Evolutionary conservation across 2,329 filamentous ascomycete genomes (phyloP), one percentile per base, ranked within the genome.

Genomic region (Claviceps humidiphila): DNA sequence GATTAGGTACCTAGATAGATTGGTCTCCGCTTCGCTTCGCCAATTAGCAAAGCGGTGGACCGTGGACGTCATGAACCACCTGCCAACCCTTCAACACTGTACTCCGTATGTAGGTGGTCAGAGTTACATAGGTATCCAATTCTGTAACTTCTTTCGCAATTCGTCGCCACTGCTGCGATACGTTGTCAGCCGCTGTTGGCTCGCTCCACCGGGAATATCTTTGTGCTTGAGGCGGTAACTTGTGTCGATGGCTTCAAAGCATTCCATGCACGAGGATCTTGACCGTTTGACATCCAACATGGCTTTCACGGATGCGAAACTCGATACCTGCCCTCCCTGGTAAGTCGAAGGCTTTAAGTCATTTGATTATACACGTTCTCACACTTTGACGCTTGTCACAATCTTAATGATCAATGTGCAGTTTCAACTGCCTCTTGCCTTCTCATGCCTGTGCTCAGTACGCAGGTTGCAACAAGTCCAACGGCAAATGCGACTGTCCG

Each of bases 371-470:
- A 17, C 1, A n/a, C 0, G 16, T 45, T 55, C 40, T 44, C 55
- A 52, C 59, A 48, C 58, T 53, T 62, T 73, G 71, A 51, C 34
- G 26, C 26, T 30, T 30, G 26, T 30, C 8, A 30, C 26, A 30
- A 30, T 30, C 26, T 30, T 8, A 9, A 43, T 11, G 17, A 9
- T 62, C 30, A 9, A 43, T 43, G 11, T 8, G 60, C 58, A 91
- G 93, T 74, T 98, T 98, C 77, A 97, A 98, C 78, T 98, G 93
- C 72, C 86, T 96, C 54, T 80, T 98, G 16, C 90, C 93, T 30
- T 88, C 87, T 56, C 94, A 95, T 67, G 83, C 82, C 56, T 98
- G 93, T 68, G 82, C 87, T 56, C 93, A 98, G 70, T 98, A 86
- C 66, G 86, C 89, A 39, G 77, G 82, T 38, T 98, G 93, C 68